Evolutionary conservation across 2,329 filamentous ascomycete species (phyloP).

Genomic region (Spiromastix sp.): DNA sequence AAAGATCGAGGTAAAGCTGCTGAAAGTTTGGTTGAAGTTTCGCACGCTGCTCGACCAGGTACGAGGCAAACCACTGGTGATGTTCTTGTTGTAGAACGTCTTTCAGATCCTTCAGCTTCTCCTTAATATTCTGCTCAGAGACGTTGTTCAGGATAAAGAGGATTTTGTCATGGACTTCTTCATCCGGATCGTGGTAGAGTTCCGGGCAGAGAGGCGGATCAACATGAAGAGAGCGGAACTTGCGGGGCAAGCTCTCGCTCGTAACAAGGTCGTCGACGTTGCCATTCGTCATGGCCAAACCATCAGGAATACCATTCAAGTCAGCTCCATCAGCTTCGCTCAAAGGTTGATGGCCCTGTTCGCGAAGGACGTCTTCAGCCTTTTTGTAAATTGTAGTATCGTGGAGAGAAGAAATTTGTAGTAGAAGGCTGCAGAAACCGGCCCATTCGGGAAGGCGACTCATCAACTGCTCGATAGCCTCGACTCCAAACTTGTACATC

Average conservation of each 20-base stretch:
- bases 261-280: slow-evolving; percentile 52
- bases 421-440: slow-evolving; percentile 78
- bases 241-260: slow-evolving; percentile 52
- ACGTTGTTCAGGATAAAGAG: slow-evolving; percentile 96
- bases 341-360: slow-evolving; percentile 49
- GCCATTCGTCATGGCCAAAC: slow-evolving; percentile 56
- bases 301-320: slow-evolving; percentile 30
- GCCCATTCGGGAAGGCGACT: slow-evolving; percentile 83
- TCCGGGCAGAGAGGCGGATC: slow-evolving; percentile 56
- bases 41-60: slow-evolving; percentile 89
- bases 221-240: slow-evolving; percentile 69
- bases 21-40: slow-evolving; percentile 98
- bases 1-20: slow-evolving; percentile 78
- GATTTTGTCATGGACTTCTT: slow-evolving; percentile 82
- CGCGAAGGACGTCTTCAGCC: slow-evolving; percentile 67
- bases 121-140: slow-evolving; percentile 74
- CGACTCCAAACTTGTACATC: slow-evolving; percentile 97
- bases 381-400: slow-evolving; percentile 76
- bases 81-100: slow-evolving; percentile 69
- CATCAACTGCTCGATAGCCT: slow-evolving; percentile 83
- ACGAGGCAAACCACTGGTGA: slow-evolving; percentile 92
- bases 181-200: slow-evolving; percentile 69
- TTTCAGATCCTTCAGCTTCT: slow-evolving; percentile 73
- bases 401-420: slow-evolving; percentile 71
- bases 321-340: slow-evolving; percentile 42